Evolutionary conservation across 1,284 basidiomycete species (phyloP), one percentile per base, ranked within the genome.

Genomic region (Peniophora sp.): DNA sequence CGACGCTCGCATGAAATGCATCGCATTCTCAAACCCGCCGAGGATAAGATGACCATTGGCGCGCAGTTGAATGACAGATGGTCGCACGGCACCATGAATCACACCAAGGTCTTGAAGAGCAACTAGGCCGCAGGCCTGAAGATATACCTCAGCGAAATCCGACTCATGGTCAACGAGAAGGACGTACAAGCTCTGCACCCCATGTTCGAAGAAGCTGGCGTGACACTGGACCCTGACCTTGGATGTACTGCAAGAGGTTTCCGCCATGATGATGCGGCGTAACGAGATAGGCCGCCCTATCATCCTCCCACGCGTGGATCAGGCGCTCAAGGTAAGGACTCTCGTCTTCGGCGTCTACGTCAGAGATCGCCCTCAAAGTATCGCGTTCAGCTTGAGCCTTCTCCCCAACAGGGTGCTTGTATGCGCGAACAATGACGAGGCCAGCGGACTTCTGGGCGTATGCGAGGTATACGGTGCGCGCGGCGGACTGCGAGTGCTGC

Each of bases 1-100:
- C 44, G 20, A 1, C n/a, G 14, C 44, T 2, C 22, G 12, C 23
- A 16, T 22, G 1, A 45, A 16, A 2, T 25, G 19, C 20, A 3
- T 16, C 20, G 44, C 19, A n/a, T 45, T 3, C 17, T 55, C 52
- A 19, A 58, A 58, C 14, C 53, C 53, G 16, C 50, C 46, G 35
- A 58, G 51, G 43, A 54, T 49, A 38, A 55, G 23, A 47, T 58
- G 56, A 10, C 56, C 56, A 17, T 52, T 50, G 8, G 51, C 49
- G 12, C 51, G 51, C 11, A 58, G 19, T 38, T 53, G 51, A 24
- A 58, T 36, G 27, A 49, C 47, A 9, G 53, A 51, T 3, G 56
- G 56, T 24, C 52, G 43, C 36, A 58, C 45, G 20, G 57, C 43
- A 17, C 48, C 48, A 41, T 58, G 56, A 20, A 57, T 49, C 24